phyloP scores from a whole-genome alignment of 768 basidiomycete species.

The Asterophora parasitica region DNA sequence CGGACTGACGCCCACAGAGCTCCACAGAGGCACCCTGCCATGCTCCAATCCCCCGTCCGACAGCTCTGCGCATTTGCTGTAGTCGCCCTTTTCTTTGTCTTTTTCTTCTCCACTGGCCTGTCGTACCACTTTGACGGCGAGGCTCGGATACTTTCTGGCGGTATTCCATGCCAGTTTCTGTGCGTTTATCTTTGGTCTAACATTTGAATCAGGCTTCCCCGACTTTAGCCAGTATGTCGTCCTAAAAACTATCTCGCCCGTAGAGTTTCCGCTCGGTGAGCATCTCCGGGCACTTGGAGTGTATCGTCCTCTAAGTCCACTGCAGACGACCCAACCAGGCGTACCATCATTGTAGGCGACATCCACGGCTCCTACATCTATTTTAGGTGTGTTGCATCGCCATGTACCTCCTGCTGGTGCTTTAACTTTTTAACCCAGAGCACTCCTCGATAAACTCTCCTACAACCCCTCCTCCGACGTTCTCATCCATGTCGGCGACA shows the following conservation, averaged over 20 bases:
- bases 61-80: slow-evolving; percentile 29
- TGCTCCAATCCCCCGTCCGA: slow-evolving; percentile 15
- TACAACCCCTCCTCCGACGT: slow-evolving; percentile 61
- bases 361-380: slow-evolving; percentile 78
- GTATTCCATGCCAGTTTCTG: too few relatives aligned
- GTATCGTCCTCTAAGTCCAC: neutral
- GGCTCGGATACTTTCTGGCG: neutral
- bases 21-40: slow-evolving; percentile 9
- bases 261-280: slow-evolving; percentile 54
- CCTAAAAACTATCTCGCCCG: slow-evolving; percentile 35
- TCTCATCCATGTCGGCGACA: slow-evolving; percentile 81
- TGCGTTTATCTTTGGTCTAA: too few relatives aligned
- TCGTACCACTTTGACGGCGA: slow-evolving; percentile 8
- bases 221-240: slow-evolving; percentile 52
- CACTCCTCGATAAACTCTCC: slow-evolving; percentile 55
- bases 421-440: slow-evolving; percentile 32
- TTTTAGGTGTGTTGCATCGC: slow-evolving; percentile 47
- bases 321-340: slow-evolving; percentile 45
- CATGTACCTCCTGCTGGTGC: neutral
- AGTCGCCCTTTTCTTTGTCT: slow-evolving; percentile 37
- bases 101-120: slow-evolving; percentile 34
- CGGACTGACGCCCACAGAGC: slow-evolving; percentile 11
- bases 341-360: slow-evolving; percentile 81
- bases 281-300: neutral
- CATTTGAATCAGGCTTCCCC: slow-evolving; percentile 32